phyloP scores from a whole-genome alignment of 2,329 filamentous ascomycete genomes.

The Xylariales sp. region DNA sequence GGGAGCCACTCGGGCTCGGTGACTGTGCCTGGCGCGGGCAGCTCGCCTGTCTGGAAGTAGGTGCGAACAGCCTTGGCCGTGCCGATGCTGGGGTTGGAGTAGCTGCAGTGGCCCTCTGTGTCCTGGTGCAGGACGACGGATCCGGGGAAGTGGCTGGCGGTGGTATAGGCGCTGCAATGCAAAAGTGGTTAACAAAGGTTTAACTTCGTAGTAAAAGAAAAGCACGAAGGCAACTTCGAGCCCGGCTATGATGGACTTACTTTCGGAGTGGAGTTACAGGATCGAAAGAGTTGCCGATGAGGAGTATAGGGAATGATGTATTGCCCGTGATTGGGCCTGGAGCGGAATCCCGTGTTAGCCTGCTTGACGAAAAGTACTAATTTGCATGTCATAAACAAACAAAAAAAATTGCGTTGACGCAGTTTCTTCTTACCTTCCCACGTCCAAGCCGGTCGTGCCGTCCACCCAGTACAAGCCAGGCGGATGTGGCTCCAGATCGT shows the following conservation, averaged over 20 bases:
- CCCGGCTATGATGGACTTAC: background rate
- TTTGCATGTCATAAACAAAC: background rate
- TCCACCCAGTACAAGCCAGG: conserved; percentile 21
- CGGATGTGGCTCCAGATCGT: conserved; percentile 11
- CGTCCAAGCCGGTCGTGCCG: conserved; percentile 19
- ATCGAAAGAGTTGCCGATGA: conserved; percentile 6
- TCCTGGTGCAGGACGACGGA: conserved; percentile 6
- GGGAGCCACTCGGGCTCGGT: conserved; percentile 5
- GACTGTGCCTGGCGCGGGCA: conserved; percentile 1
- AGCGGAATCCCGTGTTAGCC: no score
- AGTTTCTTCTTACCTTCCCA: background rate
- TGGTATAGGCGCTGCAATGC: no score
- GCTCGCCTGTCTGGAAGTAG: conserved; percentile 5
- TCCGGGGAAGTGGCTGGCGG: conserved; percentile 7
- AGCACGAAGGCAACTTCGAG: no score
- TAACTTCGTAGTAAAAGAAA: no score
- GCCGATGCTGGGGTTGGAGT: conserved; percentile 6
- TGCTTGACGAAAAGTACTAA: background rate
- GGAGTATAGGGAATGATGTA: conserved; percentile 4
- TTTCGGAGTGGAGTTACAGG: conserved; percentile 6
- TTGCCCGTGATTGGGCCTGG: background rate
- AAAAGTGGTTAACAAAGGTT: no score
- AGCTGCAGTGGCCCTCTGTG: conserved; percentile 5
- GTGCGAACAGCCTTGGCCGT: conserved; percentile 3
- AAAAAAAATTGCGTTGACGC: background rate